Percentiles rank a stretch among this genome's conserved stretches.
Evolutionary conservation across 2,329 filamentous ascomycete species (phyloP).

Genomic region (Hypoxylon sp.): DNA sequence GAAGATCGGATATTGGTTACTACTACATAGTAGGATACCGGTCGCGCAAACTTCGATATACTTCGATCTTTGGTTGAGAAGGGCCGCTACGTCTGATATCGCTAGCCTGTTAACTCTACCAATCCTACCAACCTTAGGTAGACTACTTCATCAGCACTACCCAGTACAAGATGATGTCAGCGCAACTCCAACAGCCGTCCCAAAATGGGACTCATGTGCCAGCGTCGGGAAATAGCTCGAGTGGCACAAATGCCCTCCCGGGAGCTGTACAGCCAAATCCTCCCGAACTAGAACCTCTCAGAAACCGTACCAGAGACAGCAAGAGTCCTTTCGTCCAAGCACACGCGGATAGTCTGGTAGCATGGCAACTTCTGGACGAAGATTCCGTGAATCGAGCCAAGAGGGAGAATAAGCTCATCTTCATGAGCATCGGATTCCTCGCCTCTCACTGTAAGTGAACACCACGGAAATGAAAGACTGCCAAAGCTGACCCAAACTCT

Average conservation of each 20-base stretch:
- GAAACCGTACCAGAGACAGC: conserved; percentile 55
- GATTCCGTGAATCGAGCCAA: conserved; percentile 82
- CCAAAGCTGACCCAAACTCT: conserved; percentile 23
- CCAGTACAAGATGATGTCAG: conserved; percentile 49
- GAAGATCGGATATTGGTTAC: conserved; percentile 9
- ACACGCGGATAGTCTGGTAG: conserved; percentile 84
- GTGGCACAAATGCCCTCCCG: conserved; percentile 24
- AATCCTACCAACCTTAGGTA: background rate
- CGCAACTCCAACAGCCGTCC: conserved; percentile 48
- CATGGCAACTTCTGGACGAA: conserved; percentile 89
- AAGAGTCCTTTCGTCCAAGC: conserved; percentile 71
- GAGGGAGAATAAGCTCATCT: conserved; percentile 87
- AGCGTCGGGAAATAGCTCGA: conserved; percentile 11
- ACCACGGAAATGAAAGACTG: background rate
- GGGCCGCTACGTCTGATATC: conserved; percentile 8
- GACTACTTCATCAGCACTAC: background rate
- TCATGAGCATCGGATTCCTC: conserved; percentile 93
- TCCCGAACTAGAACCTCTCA: conserved; percentile 44
- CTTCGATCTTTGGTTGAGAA: background rate
- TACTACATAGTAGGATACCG: background rate
- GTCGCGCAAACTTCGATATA: background rate
- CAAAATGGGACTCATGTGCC: conserved; percentile 28
- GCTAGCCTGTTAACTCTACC: conserved; percentile 8
- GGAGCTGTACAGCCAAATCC: conserved; percentile 11
- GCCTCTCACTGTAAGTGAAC: conserved; percentile 86